Base-by-base conservation (phyloP, 495 filamentous ascomycete genomes). In the Aspergillus nidulans region DNA sequence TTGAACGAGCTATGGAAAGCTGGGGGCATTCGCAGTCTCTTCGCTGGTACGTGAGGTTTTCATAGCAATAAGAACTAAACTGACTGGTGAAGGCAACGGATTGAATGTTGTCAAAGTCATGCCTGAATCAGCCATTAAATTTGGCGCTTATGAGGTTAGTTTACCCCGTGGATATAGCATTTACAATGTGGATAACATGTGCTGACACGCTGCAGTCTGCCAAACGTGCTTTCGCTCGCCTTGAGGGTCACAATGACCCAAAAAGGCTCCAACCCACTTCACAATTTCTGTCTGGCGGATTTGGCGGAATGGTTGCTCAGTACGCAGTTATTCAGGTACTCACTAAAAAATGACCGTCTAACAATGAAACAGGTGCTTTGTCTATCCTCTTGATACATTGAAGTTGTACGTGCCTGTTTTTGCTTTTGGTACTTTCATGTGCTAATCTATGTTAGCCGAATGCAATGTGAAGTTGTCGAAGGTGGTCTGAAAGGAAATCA, bases 41-140 rank as follows among this genome's bases (percentile, higher is more conserved):
- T 96, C 76, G 94, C 94, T 58, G 94, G 92, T 96, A 75, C 66
- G 83, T 72, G 43, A 34, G 12, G 4, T 18, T 10, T 7, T 1
- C 1, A n/a, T 3, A 36, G 15, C 8, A 8, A 21, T 5, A n/a
- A 3, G 36, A 24, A 10, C 6, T 16, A 21, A 44, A 44, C 73
- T 80, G 49, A 82, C 51, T 21, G 21, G 25, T n/a, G 28, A 61
- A 97, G 94, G 94, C 25, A 98, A 98, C 65, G 94, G 94, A 7
- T 78, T 98, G 54, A 98, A 98, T 63, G 92, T 97, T 9, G 63
- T 97, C 59, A 98, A 98, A 71, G 91, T 98, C 45, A 92, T 97
- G 86, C 94, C 94, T 6, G 94, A 98, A 69, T 96, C 92, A 6
- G 94, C 94, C 30, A 96, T 98, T 62, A 94, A 87, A 57, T 98